These are phyloP conservation scores for Myxozyma melibiosi DNA, from an alignment of 805 yeast species.

Conservation along the genomic window DNA sequence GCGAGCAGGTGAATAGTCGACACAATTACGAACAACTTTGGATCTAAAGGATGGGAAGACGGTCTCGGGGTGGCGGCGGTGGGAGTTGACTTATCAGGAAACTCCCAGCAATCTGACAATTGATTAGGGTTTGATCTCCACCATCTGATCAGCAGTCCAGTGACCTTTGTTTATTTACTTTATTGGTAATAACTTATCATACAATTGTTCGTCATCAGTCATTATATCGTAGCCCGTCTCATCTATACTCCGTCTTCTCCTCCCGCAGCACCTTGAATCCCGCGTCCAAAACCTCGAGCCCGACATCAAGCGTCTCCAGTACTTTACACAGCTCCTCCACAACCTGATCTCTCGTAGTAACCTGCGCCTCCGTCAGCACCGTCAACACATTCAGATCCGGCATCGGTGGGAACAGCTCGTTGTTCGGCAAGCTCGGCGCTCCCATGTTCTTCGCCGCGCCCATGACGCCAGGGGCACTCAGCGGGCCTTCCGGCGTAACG, in stretches of 20 bases:
- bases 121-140: too few relatives aligned
- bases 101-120: too few relatives aligned
- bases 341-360: constrained; percentile 11
- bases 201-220: not conserved
- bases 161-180: too few relatives aligned
- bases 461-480: not conserved
- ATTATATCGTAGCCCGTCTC: too few relatives aligned
- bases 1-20: too few relatives aligned
- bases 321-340: constrained; percentile 24
- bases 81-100: too few relatives aligned
- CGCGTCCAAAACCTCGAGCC: constrained; percentile 30
- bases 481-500: too few relatives aligned
- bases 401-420: constrained; percentile 26
- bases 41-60: too few relatives aligned
- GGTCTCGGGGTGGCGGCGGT: too few relatives aligned
- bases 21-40: too few relatives aligned
- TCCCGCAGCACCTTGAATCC: constrained; percentile 27
- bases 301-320: constrained; percentile 17
- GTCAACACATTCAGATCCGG: constrained; percentile 20
- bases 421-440: constrained; percentile 2
- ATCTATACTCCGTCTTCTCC: constrained; percentile 21
- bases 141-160: too few relatives aligned
- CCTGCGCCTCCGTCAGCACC: constrained; percentile 17
- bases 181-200: not conserved
- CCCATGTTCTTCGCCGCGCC: not conserved